Evolutionary conservation across 2,329 filamentous ascomycete genomes (phyloP).

Genomic region (Fusarium tuaranense): DNA sequence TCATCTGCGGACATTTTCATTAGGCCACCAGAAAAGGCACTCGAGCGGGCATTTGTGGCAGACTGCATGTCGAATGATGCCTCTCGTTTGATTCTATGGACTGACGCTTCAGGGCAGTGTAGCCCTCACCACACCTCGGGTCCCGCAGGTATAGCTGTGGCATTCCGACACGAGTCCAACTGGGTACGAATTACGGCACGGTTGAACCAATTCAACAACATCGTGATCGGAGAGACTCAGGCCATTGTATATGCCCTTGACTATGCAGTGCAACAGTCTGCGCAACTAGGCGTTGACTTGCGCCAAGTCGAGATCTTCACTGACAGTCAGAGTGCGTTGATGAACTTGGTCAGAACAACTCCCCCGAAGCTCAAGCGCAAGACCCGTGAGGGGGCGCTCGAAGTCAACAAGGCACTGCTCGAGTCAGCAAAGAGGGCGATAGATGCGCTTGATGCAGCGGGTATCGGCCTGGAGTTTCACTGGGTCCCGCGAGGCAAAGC

Average conservation of each 20-base stretch:
- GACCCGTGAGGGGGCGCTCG: not conserved
- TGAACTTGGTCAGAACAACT: not conserved
- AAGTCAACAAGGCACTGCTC: not conserved
- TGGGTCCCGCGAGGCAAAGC: constrained; percentile 29
- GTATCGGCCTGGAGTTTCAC: constrained; percentile 25
- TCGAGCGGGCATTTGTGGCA: not conserved
- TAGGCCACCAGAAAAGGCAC: not conserved
- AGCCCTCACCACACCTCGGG: not conserved
- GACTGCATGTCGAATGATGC: not conserved
- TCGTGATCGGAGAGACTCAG: constrained; percentile 5
- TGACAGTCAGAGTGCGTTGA: constrained; percentile 5
- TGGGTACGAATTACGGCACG: constrained; percentile 25
- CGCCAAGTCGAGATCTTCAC: constrained; percentile 25
- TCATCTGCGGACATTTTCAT: not conserved
- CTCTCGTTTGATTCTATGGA: constrained; percentile 19
- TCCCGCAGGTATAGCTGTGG: not conserved
- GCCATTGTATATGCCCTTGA: constrained; percentile 27
- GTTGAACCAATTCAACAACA: not conserved
- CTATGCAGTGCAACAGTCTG: constrained; percentile 7
- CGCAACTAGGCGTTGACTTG: not conserved
- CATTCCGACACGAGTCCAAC: not conserved
- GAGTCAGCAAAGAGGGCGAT: not conserved
- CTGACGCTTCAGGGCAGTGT: constrained; percentile 8
- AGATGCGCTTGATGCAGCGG: not conserved
- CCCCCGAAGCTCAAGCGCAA: not conserved